Evolutionary conservation across 2,329 filamentous ascomycete genomes (phyloP), one percentile per base, ranked within the genome.

Genomic region (Penicillium sp.): DNA sequence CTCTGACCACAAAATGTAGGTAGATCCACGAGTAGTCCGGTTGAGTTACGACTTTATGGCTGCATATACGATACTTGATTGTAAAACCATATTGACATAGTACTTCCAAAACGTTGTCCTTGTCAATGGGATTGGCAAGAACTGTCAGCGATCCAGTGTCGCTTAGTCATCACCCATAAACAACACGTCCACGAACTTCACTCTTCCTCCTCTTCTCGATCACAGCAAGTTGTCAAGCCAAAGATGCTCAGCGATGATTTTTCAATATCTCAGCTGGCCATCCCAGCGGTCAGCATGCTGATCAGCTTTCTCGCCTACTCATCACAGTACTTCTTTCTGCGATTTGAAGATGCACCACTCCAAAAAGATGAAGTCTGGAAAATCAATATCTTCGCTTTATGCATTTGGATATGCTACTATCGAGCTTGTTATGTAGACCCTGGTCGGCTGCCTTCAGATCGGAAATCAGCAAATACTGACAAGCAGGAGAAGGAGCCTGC

Each of bases 401-500:
- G 80, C 57, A 79, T 86, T 25, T 79, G 83, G 69, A 77, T 87
- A 45, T 84, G 79, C 61, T 87, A 86, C 66, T 79, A 77, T 53
- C 74, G 81, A 58, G 77, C 83, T n/a, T 85, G 85, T 55, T 79
- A 77, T 52, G 82, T 82, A 46, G 79, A 87, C 65, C 82, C 85
- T 0, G 85, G 85, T 1, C 73, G 66, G 8, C 76, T 86, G 11
- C 81, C 83, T 0, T 69, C 69, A 25, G 69, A 73, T 23, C 81
- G 77, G 68, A 61, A 61, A 35, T 63, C 63, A 9, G 29, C 50
- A 18, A 60, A 58, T n/a, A 45, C 49, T 22, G 57, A 64, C 11
- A 54, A 65, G 4, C 47, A 60, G 43, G 63, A 65, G 37, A 50
- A 55, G 14, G 63, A 67, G 31, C 40, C 60, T 40, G 58, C 58